phyloP scores from a whole-genome alignment of 495 filamentous ascomycete species.

The Penicillium samsonianum region DNA sequence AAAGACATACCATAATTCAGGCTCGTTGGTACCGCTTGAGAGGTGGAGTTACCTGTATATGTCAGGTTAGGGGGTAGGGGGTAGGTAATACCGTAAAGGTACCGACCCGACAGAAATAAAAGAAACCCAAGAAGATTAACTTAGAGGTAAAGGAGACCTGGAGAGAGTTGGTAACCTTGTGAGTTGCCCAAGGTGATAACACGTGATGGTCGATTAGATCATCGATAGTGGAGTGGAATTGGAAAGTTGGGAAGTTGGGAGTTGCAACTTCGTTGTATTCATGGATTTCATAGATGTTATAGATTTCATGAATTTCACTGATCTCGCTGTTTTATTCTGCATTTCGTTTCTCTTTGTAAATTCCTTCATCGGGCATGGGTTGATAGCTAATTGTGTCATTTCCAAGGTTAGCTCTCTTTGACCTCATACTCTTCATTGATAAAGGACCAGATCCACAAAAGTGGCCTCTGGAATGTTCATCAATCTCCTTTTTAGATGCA shows the following conservation, averaged over 20 bases:
- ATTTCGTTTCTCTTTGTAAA: background rate
- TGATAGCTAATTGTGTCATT: background rate
- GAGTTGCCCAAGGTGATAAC: slow-evolving; percentile 8
- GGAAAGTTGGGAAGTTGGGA: background rate
- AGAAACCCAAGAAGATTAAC: slow-evolving; percentile 4
- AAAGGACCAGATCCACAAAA: background rate
- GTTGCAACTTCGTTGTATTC: background rate
- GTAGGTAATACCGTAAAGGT: background rate
- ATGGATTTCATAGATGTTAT: background rate
- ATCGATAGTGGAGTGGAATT: slow-evolving; percentile 25
- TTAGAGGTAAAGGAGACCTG: background rate
- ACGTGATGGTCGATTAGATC: slow-evolving; percentile 35
- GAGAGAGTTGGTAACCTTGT: slow-evolving; percentile 8
- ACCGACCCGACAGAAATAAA: background rate
- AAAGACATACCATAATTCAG: slow-evolving; percentile 13
- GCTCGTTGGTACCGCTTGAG: background rate
- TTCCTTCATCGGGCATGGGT: background rate
- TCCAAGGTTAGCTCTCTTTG: background rate
- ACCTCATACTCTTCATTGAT: background rate
- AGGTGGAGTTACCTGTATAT: slow-evolving; percentile 1
- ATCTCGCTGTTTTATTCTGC: background rate
- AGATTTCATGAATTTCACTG: background rate
- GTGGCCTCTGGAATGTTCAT: background rate
- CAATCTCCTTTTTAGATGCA: background rate
- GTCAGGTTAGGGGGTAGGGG: background rate